Evolutionary conservation across 2,329 filamentous ascomycete genomes (phyloP).

Genomic region (Venturia nashicola): DNA sequence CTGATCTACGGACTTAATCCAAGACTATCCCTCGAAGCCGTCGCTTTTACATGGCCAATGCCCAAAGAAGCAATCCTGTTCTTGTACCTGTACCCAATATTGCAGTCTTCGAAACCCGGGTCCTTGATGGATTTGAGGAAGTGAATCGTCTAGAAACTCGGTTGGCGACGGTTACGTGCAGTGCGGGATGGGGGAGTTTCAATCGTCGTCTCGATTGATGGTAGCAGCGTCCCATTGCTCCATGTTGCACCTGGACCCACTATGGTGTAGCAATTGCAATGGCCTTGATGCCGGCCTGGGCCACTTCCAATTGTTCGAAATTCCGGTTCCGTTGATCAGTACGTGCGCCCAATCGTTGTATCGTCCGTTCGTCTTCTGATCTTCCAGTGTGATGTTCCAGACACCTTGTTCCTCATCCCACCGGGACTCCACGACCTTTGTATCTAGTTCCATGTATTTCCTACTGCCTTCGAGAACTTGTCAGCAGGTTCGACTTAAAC

Average conservation of each 20-base stretch:
- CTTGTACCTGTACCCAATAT: slow-evolving; percentile 22
- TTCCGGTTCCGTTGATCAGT: slow-evolving; percentile 20
- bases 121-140: slow-evolving; percentile 27
- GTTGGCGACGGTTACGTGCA: not conserved
- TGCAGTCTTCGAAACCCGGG: slow-evolving; percentile 22
- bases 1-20: slow-evolving; percentile 34
- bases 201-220: slow-evolving; percentile 31
- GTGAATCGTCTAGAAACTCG: slow-evolving; percentile 20
- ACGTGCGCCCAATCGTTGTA: slow-evolving; percentile 19
- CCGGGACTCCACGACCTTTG: slow-evolving; percentile 27
- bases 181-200: slow-evolving; percentile 20
- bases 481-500: not conserved
- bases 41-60: slow-evolving; percentile 34
- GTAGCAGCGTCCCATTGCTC: slow-evolving; percentile 31
- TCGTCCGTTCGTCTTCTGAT: slow-evolving; percentile 18
- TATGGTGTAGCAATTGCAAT: slow-evolving; percentile 40
- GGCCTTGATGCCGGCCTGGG: slow-evolving; percentile 33
- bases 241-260: slow-evolving; percentile 26
- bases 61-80: slow-evolving; percentile 26
- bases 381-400: slow-evolving; percentile 21
- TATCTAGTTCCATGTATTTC: slow-evolving; percentile 32
- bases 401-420: slow-evolving; percentile 33
- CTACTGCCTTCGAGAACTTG: slow-evolving; percentile 17
- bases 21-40: slow-evolving; percentile 24
- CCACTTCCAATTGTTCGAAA: slow-evolving; percentile 31